Conservation (phyloP, 202 grass and related monocot species). For the Panicum virgatum region DNA sequence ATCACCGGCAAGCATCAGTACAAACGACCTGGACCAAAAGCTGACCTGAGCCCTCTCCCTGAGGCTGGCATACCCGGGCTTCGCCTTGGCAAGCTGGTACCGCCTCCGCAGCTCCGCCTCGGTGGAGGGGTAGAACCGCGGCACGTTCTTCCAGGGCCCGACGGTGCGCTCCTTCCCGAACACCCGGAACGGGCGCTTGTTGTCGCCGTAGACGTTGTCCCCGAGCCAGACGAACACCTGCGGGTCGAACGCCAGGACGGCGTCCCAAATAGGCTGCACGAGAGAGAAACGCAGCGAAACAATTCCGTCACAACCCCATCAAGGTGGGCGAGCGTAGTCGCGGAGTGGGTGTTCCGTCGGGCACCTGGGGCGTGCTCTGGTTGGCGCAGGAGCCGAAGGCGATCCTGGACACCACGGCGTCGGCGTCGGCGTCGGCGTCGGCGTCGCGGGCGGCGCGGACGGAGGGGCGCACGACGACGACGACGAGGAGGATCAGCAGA, state of each 20-base stretch:
- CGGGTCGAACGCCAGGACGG: constrained; percentile 63
- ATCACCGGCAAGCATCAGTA: background rate
- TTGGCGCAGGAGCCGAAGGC: constrained; percentile 90
- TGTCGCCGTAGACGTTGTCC: constrained; percentile 96
- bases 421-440: background rate
- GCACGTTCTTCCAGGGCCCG: constrained; percentile 78
- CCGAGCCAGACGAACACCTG: constrained; percentile 93
- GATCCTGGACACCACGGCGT: constrained; percentile 58
- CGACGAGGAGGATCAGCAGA: constrained; percentile 6
- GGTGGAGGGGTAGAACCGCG: constrained; percentile 78
- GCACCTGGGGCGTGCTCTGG: constrained; percentile 83
- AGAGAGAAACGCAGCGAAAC: background rate
- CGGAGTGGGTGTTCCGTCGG: background rate
- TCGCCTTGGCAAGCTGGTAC: constrained; percentile 69
- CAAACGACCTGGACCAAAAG: background rate
- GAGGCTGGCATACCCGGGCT: constrained; percentile 68
- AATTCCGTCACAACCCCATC: background rate
- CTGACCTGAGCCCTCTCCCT: constrained; percentile 66
- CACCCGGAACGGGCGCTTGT: constrained; percentile 60
- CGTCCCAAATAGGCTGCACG: constrained; percentile 80
- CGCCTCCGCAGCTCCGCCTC: constrained; percentile 70
- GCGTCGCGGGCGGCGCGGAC: background rate
- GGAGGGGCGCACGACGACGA: background rate
- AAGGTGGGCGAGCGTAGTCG: background rate
- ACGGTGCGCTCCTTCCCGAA: constrained; percentile 70